A percentile compares a stretch with the other conserved stretches of the same genome.
These are phyloP conservation scores for Immersiella caudata DNA, from an alignment of 495 filamentous ascomycete species.

Conservation along the genomic window DNA sequence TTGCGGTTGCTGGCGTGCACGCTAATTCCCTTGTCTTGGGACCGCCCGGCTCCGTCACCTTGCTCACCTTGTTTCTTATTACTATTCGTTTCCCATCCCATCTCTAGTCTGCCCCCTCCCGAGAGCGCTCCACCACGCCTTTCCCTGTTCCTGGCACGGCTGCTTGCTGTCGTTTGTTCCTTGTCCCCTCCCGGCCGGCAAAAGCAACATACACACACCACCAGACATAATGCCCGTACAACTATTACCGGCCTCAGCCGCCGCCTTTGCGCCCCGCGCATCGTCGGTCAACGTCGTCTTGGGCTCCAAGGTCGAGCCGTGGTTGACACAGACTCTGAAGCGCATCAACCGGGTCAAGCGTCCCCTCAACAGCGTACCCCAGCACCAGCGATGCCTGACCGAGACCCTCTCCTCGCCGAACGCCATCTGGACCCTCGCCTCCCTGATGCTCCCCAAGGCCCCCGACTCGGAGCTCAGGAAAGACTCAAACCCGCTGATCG, in stretches of 20 bases:
- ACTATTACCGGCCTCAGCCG: conserved; percentile 91
- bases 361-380: conserved; percentile 94
- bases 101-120: conserved; percentile 28
- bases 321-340: conserved; percentile 96
- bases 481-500: conserved; percentile 84
- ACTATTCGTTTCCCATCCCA: conserved; percentile 57
- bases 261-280: conserved; percentile 89
- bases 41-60: conserved; percentile 57
- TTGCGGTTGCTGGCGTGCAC: conserved; percentile 56
- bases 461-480: conserved; percentile 85
- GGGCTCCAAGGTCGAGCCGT: conserved; percentile 91
- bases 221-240: conserved; percentile 77
- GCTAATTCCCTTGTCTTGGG: conserved; percentile 62
- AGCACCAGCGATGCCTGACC: conserved; percentile 95
- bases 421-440: conserved; percentile 95
- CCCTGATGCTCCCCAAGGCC: conserved; percentile 89
- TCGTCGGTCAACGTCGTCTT: conserved; percentile 95
- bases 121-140: conserved; percentile 51
- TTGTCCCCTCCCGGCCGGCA: background rate
- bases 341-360: conserved; percentile 97
- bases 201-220: conserved; percentile 26
- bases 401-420: conserved; percentile 89
- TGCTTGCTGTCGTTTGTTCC: conserved; percentile 20
- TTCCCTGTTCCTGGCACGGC: conserved; percentile 43
- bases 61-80: conserved; percentile 53